These are phyloP conservation scores for Russula sp. DNA, from an alignment of 768 basidiomycete species.

Conservation along the genomic window DNA sequence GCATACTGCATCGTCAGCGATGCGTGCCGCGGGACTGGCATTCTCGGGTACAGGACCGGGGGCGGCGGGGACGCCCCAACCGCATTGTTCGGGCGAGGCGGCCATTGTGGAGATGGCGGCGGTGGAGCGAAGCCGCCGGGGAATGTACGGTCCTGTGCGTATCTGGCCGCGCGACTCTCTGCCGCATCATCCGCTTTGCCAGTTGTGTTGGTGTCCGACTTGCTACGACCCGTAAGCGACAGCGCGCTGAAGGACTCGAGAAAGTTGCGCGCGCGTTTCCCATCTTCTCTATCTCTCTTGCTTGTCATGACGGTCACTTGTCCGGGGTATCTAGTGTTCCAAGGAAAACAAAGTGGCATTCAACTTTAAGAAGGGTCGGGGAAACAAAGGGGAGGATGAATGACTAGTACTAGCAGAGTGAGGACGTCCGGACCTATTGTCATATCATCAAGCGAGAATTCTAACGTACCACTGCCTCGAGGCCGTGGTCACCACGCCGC, in stretches of 20 bases:
- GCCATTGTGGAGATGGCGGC: background rate
- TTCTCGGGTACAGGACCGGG: slow-evolving; percentile 28
- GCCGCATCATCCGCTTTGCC: background rate
- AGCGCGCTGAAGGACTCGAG: slow-evolving; percentile 33
- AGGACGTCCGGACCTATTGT: background rate
- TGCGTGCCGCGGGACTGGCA: slow-evolving; percentile 35
- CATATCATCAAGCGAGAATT: background rate
- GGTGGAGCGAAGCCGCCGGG: background rate
- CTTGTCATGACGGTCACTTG: slow-evolving; percentile 6
- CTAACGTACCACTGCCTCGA: slow-evolving; percentile 4
- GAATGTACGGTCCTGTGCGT: background rate
- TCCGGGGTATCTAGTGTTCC: background rate
- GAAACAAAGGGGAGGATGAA: background rate
- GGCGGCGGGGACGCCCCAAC: slow-evolving; percentile 26
- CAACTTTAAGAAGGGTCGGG: background rate
- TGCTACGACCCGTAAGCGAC: slow-evolving; percentile 27
- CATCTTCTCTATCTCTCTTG: slow-evolving; percentile 6
- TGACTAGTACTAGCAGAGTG: background rate
- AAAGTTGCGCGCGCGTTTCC: slow-evolving; percentile 27
- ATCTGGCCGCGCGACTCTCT: background rate
- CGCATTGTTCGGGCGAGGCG: slow-evolving; percentile 21
- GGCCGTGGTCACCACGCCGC: background rate
- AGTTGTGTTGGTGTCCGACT: background rate
- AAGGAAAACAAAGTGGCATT: slow-evolving; percentile 1
- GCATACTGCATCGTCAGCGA: slow-evolving; percentile 38